Evolutionary conservation across 495 filamentous ascomycete genomes (phyloP), one percentile per base, ranked within the genome.

Genomic region (Zalerion maritima): DNA sequence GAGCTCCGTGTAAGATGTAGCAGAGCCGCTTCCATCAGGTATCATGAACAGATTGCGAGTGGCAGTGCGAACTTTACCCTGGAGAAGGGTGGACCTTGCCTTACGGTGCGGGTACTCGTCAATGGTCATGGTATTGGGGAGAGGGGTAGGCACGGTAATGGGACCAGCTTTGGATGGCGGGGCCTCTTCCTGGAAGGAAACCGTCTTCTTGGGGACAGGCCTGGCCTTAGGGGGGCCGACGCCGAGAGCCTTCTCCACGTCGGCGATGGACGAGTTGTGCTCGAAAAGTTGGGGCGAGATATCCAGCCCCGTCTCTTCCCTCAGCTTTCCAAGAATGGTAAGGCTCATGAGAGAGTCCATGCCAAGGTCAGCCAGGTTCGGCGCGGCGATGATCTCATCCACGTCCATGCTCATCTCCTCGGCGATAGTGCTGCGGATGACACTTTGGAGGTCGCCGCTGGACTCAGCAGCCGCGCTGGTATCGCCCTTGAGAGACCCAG

Each of bases 21-120:
- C 66, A 14, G 71, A 74, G 12, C 82, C 82, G 31, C 69, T 71
- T 12, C 82, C 82, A 41, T 87, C 82, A 11, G 83, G 81, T 21
- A 87, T 57, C 34, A 87, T 67, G 51, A 80, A 60, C 9, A 91
- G 55, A 21, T 62, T 70, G 46, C 68, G 71, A n/a, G 49, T 65
- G 8, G 69, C 60, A 8, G 55, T 68, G 40, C 64, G 67, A 8
- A 67, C 54, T 18, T 71, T 69, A 2, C 83, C 83, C 24, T 73
- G 65, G 0, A 85, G 71, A 52, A 71, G 36, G 34, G 77, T 40
- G 26, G 74, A 54, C 32, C 59, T 45, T 31, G 61, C 51, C 40
- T 55, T 84, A 64, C 80, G 73, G 35, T 81, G 71, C 6, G 71
- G 75, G 34, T 81, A 77, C 41, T 78, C 63, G 14, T 67, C 64